These are phyloP conservation scores for Ophiostoma australiae DNA, from an alignment of 2,329 filamentous ascomycete genomes.

Conservation along the genomic window DNA sequence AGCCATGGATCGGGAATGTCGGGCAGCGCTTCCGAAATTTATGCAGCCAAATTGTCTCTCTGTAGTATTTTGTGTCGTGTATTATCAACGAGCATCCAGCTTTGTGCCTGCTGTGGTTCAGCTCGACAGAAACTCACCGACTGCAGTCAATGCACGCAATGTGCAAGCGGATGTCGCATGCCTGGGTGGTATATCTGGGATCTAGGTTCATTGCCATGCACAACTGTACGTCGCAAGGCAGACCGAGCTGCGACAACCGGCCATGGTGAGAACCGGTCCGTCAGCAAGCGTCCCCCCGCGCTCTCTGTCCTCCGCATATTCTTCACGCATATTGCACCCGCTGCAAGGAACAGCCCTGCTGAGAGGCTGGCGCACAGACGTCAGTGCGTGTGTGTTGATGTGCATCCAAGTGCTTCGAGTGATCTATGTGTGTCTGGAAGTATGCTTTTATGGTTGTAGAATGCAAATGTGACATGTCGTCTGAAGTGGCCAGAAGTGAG, in stretches of 20 bases:
- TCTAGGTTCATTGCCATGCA: neutral
- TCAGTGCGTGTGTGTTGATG: neutral
- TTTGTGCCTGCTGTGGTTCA: neutral
- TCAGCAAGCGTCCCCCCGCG: neutral
- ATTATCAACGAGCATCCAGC: neutral
- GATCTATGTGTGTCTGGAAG: neutral
- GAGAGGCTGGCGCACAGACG: neutral
- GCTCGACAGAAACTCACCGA: neutral
- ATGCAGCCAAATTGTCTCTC: neutral
- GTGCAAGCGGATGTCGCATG: neutral
- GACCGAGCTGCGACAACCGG: neutral
- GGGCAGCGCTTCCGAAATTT: constrained; percentile 4
- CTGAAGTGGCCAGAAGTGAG: neutral
- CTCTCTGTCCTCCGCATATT: neutral
- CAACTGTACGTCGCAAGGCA: neutral
- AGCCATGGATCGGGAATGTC: neutral
- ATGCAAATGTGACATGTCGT: neutral
- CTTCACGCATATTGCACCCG: neutral
- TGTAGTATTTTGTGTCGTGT: neutral
- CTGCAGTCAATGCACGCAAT: neutral
- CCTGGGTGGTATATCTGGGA: neutral
- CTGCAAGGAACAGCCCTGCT: constrained; percentile 9
- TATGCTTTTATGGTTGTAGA: neutral
- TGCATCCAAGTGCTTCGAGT: neutral
- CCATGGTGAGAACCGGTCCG: neutral